A percentile compares a stretch with the other conserved stretches of the same genome.
phyloP scores from a whole-genome alignment of 441 rosid genomes.

The Theobroma grandiflorum region DNA sequence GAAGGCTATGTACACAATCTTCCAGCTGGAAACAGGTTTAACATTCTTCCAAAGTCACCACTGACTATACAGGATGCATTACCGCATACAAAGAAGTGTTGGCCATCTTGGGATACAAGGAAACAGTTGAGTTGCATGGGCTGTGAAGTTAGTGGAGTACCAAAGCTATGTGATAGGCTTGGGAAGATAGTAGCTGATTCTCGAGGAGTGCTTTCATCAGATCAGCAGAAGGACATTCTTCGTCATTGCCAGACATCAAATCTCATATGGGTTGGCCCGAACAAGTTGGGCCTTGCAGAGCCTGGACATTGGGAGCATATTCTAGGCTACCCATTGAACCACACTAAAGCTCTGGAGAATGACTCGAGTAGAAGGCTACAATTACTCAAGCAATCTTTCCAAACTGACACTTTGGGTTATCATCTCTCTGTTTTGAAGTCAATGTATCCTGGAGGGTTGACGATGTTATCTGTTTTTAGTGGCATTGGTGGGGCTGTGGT shows the following conservation, averaged over 20 bases:
- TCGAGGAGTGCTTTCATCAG: constrained; percentile 56
- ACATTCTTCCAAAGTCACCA: constrained; percentile 61
- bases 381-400: constrained; percentile 68
- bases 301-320: constrained; percentile 75
- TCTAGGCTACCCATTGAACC: constrained; percentile 82
- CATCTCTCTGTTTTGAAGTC: constrained; percentile 84
- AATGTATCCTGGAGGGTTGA: constrained; percentile 71
- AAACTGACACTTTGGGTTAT: constrained; percentile 82
- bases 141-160: constrained; percentile 44
- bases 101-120: constrained; percentile 98
- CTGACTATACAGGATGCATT: constrained; percentile 72
- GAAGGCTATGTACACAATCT: constrained; percentile 96
- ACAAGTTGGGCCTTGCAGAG: constrained; percentile 58
- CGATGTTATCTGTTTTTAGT: constrained; percentile 74
- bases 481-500: constrained; percentile 88
- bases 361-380: constrained; percentile 60
- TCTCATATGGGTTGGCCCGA: constrained; percentile 81
- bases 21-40: constrained; percentile 65
- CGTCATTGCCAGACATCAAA: constrained; percentile 59
- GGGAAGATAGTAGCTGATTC: constrained; percentile 56
- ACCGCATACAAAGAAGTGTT: constrained; percentile 78
- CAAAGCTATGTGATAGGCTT: constrained; percentile 66
- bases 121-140: constrained; percentile 56
- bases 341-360: constrained; percentile 56
- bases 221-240: constrained; percentile 69